These are phyloP conservation scores for Plenodomus biglobosus DNA, from an alignment of 2,329 filamentous ascomycete species.

Conservation along the genomic window DNA sequence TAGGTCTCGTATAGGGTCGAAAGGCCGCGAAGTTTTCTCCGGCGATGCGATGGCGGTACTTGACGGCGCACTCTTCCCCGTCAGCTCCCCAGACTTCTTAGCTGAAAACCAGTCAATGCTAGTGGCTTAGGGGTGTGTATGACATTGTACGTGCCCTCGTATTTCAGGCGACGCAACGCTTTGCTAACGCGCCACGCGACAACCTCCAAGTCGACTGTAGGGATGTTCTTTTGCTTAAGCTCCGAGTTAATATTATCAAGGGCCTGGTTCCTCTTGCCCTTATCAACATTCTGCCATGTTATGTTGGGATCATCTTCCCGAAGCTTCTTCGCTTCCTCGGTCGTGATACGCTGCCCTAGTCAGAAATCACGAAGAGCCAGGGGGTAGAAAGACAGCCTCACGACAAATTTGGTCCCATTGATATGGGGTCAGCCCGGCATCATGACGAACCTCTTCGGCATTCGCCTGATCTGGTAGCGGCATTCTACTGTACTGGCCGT, in stretches of 20 bases:
- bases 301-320: not conserved
- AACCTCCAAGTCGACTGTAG: not conserved
- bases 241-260: not conserved
- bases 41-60: not conserved
- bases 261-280: not conserved
- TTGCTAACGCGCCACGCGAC: not conserved
- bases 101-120: not conserved
- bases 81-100: conserved; percentile 1
- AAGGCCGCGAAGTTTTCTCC: not conserved
- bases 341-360: not conserved
- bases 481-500: not conserved
- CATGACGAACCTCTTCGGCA: not conserved
- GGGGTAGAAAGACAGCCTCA: not conserved
- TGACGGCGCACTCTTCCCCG: not conserved
- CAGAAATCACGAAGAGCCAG: not conserved
- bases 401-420: not conserved
- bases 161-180: not conserved
- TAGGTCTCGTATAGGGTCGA: not conserved
- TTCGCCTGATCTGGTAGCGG: not conserved
- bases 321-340: not conserved
- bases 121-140: not conserved
- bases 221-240: not conserved
- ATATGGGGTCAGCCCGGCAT: not conserved
- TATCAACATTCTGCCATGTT: not conserved
- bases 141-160: not conserved